Evolutionary conservation across 2,329 filamentous ascomycete species (phyloP).

Genomic region (Ascocoryne sarcoides): DNA sequence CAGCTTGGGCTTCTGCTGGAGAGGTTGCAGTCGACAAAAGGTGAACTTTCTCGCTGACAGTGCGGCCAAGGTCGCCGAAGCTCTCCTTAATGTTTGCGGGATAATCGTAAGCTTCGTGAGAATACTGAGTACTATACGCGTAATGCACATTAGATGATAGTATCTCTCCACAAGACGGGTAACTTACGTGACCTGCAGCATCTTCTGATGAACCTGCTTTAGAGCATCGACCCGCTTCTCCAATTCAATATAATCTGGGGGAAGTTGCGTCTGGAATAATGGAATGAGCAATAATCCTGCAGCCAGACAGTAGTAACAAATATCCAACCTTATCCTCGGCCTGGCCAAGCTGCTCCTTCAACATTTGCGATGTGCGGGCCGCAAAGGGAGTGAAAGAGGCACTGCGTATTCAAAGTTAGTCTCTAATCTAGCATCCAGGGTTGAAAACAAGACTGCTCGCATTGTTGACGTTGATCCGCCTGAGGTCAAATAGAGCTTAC

Average conservation of each 20-base stretch:
- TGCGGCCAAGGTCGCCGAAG: constrained; percentile 91
- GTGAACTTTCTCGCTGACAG: constrained; percentile 87
- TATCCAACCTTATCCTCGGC: constrained; percentile 75
- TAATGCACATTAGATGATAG: constrained; percentile 4
- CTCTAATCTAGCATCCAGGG: constrained; percentile 26
- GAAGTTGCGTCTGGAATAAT: constrained; percentile 73
- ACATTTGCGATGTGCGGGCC: constrained; percentile 89
- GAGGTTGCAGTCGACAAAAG: constrained; percentile 80
- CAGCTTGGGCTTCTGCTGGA: constrained; percentile 87
- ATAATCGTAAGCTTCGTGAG: constrained; percentile 84
- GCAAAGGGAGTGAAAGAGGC: constrained; percentile 87
- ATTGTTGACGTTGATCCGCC: constrained; percentile 7
- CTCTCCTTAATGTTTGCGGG: constrained; percentile 97
- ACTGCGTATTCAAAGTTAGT: constrained; percentile 48
- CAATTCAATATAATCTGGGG: constrained; percentile 93
- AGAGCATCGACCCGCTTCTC: constrained; percentile 98
- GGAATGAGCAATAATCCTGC: background rate
- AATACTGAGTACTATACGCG: constrained; percentile 70
- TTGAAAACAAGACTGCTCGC: constrained; percentile 10
- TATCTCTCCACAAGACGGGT: background rate
- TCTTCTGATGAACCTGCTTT: constrained; percentile 94
- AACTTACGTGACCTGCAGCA: constrained; percentile 88
- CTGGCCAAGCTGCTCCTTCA: constrained; percentile 94
- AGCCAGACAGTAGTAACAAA: background rate
- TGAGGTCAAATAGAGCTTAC: constrained; percentile 33